phyloP scores from a whole-genome alignment of 2,329 filamentous ascomycete species.

The Sporothrix protearum region DNA sequence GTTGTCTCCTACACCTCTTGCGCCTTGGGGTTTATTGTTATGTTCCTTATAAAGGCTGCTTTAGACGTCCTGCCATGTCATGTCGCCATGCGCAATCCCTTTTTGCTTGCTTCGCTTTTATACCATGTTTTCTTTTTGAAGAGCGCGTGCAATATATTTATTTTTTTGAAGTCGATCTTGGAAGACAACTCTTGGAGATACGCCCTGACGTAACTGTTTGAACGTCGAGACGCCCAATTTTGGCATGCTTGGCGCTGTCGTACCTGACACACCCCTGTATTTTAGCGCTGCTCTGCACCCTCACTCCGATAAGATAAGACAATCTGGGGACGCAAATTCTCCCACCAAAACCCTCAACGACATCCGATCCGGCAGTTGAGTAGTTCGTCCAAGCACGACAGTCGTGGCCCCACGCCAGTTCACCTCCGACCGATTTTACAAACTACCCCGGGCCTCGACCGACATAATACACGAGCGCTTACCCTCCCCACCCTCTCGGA shows the following conservation, averaged over 20 bases:
- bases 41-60: not conserved
- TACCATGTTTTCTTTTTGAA: conserved; percentile 6
- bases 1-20: not conserved
- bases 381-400: not conserved
- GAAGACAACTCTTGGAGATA: not conserved
- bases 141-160: conserved; percentile 10
- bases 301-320: conserved; percentile 1
- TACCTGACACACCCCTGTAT: not conserved
- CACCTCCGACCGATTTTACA: not conserved
- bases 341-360: conserved; percentile 35
- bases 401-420: not conserved
- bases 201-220: no score
- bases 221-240: no score
- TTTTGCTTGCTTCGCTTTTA: not conserved
- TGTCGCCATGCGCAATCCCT: conserved; percentile 8
- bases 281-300: not conserved
- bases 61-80: conserved; percentile 3
- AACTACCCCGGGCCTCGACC: not conserved
- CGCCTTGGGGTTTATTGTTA: not conserved
- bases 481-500: conserved; percentile 27
- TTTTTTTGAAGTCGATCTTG: not conserved
- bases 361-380: no score
- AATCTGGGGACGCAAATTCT: conserved; percentile 1
- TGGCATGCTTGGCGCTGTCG: not conserved
- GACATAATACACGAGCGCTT: not conserved